Evolutionary conservation across 208 protist genomes (phyloP).

Genomic region (Lotmaria passim): DNA sequence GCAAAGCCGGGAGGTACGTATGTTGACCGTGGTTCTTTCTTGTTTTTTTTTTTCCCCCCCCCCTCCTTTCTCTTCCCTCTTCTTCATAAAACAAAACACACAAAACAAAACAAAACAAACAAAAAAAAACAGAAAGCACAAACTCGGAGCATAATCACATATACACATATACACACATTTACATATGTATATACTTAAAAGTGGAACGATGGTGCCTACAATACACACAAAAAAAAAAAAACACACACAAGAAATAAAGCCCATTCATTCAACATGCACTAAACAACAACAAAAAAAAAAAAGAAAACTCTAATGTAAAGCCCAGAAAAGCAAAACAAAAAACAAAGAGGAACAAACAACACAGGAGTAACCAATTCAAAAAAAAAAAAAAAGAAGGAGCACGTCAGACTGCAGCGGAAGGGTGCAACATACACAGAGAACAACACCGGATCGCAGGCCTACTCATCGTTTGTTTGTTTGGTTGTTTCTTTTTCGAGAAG

Average conservation of each 20-base stretch:
- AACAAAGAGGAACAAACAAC: not conserved
- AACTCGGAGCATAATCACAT: not conserved
- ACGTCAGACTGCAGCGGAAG: not conserved
- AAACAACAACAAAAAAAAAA: constrained; percentile 25
- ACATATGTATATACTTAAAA: not conserved
- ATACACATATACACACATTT: not conserved
- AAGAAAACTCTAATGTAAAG: constrained; percentile 8
- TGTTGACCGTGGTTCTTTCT: too few species aligned
- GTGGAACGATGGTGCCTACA: too few species aligned
- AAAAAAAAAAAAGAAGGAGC: constrained; percentile 33
- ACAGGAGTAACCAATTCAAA: too few species aligned
- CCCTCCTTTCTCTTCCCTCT: not conserved
- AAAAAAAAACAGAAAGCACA: not conserved
- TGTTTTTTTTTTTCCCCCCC: not conserved
- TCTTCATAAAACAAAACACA: not conserved
- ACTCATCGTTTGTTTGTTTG: too few species aligned
- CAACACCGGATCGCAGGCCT: too few species aligned
- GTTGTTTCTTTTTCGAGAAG: too few species aligned
- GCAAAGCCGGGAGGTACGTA: too few species aligned
- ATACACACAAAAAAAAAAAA: constrained; percentile 1
- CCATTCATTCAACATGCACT: too few species aligned
- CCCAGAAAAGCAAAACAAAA: not conserved
- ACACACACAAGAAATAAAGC: too few species aligned
- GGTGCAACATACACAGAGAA: too few species aligned
- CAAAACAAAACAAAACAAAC: not conserved